phyloP scores from a whole-genome alignment of 345 rosid species.

The Tarenaya hassleriana region DNA sequence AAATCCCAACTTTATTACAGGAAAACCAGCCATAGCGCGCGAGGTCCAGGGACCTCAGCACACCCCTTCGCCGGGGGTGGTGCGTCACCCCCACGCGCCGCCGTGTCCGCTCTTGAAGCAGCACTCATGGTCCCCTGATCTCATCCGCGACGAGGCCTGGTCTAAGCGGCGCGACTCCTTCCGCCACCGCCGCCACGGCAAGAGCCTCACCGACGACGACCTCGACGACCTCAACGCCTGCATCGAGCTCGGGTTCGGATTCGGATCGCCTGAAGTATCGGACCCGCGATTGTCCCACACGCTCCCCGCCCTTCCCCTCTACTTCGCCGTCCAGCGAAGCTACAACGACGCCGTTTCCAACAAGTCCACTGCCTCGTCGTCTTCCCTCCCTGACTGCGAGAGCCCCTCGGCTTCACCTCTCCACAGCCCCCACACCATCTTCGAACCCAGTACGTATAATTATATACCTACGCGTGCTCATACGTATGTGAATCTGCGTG shows the following conservation, averaged over 20 bases:
- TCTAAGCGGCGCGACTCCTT: slow-evolving; percentile 50
- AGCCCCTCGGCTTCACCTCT: slow-evolving; percentile 32
- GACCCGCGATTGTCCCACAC: slow-evolving; percentile 75
- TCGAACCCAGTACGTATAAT: slow-evolving; percentile 23
- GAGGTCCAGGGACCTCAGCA: slow-evolving; percentile 40
- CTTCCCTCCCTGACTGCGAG: slow-evolving; percentile 48
- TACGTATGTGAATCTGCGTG: neutral
- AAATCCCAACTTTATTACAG: slow-evolving; percentile 12
- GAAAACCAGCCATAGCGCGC: slow-evolving; percentile 38
- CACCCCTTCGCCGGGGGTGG: slow-evolving; percentile 31
- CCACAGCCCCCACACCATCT: slow-evolving; percentile 53
- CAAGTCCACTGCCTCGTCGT: slow-evolving; percentile 36
- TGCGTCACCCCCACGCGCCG: slow-evolving; percentile 22
- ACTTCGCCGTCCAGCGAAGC: slow-evolving; percentile 53
- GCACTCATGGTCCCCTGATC: slow-evolving; percentile 87
- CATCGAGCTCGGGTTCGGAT: slow-evolving; percentile 79
- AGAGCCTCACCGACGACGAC: slow-evolving; percentile 88
- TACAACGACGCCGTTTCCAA: slow-evolving; percentile 41
- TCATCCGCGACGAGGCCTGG: slow-evolving; percentile 83
- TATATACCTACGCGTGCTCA: neutral
- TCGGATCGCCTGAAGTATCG: slow-evolving; percentile 52
- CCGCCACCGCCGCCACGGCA: slow-evolving; percentile 41
- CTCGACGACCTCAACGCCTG: slow-evolving; percentile 91
- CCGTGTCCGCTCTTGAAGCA: slow-evolving; percentile 55
- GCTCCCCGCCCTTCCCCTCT: slow-evolving; percentile 77